Base-by-base conservation (phyloP, 768 basidiomycete genomes). In the Russula sp. region DNA sequence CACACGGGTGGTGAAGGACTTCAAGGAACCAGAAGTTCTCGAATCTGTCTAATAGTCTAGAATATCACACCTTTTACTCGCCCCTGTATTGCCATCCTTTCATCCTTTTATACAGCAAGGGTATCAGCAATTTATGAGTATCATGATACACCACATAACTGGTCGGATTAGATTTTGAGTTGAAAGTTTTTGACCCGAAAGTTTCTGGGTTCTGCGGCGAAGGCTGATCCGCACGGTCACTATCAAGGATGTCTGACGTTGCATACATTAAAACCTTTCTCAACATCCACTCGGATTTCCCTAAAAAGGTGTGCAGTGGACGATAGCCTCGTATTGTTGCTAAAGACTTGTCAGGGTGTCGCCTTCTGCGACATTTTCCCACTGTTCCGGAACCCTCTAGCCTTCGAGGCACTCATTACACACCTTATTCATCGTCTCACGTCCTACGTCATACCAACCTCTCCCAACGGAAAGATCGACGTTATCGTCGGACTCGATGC, bases 341-440 rank as follows among this genome's bases (percentile, higher is more conserved):
- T 57, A 10, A 42, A 9, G 6, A 11, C 47, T 31, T 39, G 4
- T 22, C 47, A 95, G 91, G 96, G 96, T 13, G 84, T 99, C 71
- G 81, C 81, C 53, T 99, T 99, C 76, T 78, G 95, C 60, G 97
- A 99, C 75, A 91, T 98, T 69, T 94, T 98, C 75, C 97, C 97
- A 11, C 80, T 98, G 72, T 82, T 99, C 18, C 84, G 88, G 16
- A 79, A 92, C 71, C 97, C 96, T 11, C 69, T 89, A 59, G 87
- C 86, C 4, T 91, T 96, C 71, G 96, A 98, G 77, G 86, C 89
- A 0, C 82, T 98, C 45, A 88, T 97, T 72, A 92, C 93, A 13
- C 88, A 97, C 72, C 80, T 98, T 63, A 73, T 91, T 57, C 82
- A 95, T 75, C 96, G 89, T 71, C 77, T 98, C 71, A 87, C 87